These are phyloP conservation scores for Paxillus rubicundulus DNA, from an alignment of 768 basidiomycete genomes.

Conservation along the genomic window DNA sequence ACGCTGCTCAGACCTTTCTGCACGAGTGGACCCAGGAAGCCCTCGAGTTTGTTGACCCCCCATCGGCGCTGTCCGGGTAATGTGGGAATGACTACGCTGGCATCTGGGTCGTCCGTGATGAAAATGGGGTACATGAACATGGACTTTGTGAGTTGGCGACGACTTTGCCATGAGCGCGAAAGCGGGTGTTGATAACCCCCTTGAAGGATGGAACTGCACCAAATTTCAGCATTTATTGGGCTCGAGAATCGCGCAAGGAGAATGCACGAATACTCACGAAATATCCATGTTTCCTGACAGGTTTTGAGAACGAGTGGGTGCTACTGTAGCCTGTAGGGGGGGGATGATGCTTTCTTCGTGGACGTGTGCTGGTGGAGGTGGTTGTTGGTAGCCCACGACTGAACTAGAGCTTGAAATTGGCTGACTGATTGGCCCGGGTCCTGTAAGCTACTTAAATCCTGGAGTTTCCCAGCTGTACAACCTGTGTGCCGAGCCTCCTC, in stretches of 20 bases:
- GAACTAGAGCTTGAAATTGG: too few relatives aligned
- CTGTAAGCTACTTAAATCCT: too few relatives aligned
- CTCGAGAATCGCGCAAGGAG: background rate
- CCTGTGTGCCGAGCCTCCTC: too few relatives aligned
- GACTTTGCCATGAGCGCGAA: slow-evolving; percentile 83
- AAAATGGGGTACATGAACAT: slow-evolving; percentile 99
- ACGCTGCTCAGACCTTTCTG: slow-evolving; percentile 88
- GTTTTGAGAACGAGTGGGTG: too few relatives aligned
- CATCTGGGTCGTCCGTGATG: slow-evolving; percentile 91
- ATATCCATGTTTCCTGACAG: slow-evolving; percentile 36
- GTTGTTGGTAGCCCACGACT: too few relatives aligned
- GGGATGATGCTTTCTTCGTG: background rate
- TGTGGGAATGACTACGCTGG: slow-evolving; percentile 69
- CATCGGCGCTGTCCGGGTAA: slow-evolving; percentile 89
- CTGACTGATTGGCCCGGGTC: too few relatives aligned
- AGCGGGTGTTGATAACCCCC: slow-evolving; percentile 94
- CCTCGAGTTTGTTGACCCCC: slow-evolving; percentile 93
- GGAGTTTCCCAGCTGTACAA: too few relatives aligned
- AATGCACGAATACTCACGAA: slow-evolving; percentile 36
- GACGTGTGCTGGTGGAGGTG: too few relatives aligned
- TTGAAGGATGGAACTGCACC: slow-evolving; percentile 70
- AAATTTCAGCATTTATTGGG: background rate
- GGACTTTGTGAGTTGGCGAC: slow-evolving; percentile 74
- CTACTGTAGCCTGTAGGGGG: background rate
- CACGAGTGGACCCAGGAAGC: slow-evolving; percentile 83